phyloP scores from a whole-genome alignment of 179 eudicot genomes.

The Heliamphora pulchella region DNA sequence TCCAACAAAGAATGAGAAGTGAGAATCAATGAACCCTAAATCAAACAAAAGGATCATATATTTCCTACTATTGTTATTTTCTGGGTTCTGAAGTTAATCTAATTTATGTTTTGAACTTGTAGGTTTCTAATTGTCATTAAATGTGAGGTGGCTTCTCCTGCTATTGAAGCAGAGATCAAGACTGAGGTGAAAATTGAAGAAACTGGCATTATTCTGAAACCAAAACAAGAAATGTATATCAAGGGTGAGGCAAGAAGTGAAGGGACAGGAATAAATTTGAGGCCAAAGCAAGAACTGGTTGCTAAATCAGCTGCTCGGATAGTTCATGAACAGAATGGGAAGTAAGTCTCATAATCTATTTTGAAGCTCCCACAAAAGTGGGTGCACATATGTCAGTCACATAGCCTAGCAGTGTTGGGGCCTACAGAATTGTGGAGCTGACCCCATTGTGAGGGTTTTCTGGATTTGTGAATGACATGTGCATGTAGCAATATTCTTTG shows the following conservation, averaged over 20 bases:
- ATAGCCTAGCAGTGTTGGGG: too few species aligned
- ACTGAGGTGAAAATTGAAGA: slow-evolving; percentile 37
- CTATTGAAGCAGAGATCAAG: slow-evolving; percentile 63
- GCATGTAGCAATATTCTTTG: too few species aligned
- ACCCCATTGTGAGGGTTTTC: too few species aligned
- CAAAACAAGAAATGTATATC: slow-evolving; percentile 31
- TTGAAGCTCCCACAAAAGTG: not conserved
- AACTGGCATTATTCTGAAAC: slow-evolving; percentile 25
- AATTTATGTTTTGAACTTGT: slow-evolving; percentile 9
- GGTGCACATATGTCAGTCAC: too few species aligned
- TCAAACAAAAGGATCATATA: not conserved
- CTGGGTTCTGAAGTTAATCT: not conserved
- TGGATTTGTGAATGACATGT: too few species aligned
- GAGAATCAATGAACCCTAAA: slow-evolving; percentile 15
- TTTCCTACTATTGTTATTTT: not conserved
- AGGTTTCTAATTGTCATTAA: slow-evolving; percentile 72
- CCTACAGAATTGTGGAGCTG: too few species aligned
- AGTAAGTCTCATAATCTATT: slow-evolving; percentile 38
- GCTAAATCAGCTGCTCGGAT: slow-evolving; percentile 94
- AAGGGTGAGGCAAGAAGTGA: slow-evolving; percentile 28
- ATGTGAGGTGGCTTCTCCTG: slow-evolving; percentile 74
- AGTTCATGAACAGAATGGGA: slow-evolving; percentile 65
- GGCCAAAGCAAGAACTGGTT: slow-evolving; percentile 60
- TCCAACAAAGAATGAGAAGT: slow-evolving; percentile 79
- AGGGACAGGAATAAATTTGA: slow-evolving; percentile 48